Evolutionary conservation across 495 filamentous ascomycete genomes (phyloP), one percentile per base, ranked within the genome.

Genomic region (Penicillium parvum): DNA sequence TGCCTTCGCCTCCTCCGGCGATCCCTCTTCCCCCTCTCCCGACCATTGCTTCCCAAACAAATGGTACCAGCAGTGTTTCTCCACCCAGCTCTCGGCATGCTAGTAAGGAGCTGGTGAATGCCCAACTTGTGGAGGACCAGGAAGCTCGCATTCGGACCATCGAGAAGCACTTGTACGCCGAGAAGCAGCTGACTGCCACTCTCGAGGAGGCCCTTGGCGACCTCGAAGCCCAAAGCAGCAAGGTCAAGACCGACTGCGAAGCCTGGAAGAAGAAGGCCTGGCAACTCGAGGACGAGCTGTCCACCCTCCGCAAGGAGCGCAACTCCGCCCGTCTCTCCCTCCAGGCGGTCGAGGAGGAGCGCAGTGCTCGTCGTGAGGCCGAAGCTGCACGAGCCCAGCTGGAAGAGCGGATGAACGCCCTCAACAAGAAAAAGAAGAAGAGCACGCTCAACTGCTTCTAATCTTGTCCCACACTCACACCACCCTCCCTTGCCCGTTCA

Each of bases 401-500:
- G 3, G 92, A 98, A 65, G 88, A 94, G 71, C 76, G 90, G 9
- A 96, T 98, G 91, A 83, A 85, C 45, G 84, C 81, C n/a, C 82
- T 95, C 57, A 85, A 82, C 60, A 81, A 78, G 63, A 90, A 90
- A 70, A 95, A 90, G 74, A 95, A 96, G 81, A 92, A 92, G 81
- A 85, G 88, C 58, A 87, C 84, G 21, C 81, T 98, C 55, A 96
- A 95, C 70, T 98, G 92, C 74, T 98, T 98, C 69, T 98, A 61
- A 43, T 25, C 27, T 11, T 16, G 14, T 14, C 10, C 7, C 10
- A 16, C 15, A 3, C 27, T 11, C 23, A 11, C 0, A 3, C 10
- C n/a, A 6, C 4, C 11, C 29, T 47, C 30, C 28, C 19, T 22
- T 25, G 37, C 43, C 26, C 22, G 20, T 35, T 18, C 14, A 23